These are phyloP conservation scores for Paracamarosporium sp. DNA, from an alignment of 2,329 filamentous ascomycete species.

Conservation along the genomic window DNA sequence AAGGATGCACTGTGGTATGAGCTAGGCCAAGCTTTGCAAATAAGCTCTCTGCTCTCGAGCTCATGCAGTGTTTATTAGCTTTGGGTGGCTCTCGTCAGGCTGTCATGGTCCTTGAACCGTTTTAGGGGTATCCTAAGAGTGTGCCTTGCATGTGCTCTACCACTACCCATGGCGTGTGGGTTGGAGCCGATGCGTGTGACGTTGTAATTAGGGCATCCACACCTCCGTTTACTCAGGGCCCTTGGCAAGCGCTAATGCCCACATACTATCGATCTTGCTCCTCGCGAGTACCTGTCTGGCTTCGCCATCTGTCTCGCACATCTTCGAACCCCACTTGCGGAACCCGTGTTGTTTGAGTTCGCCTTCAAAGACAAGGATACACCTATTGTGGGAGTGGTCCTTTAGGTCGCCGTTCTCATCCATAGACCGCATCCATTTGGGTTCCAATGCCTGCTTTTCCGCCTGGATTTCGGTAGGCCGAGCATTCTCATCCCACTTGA, in stretches of 20 bases:
- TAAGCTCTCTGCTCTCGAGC: not conserved
- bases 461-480: conserved; percentile 67
- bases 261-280: conserved; percentile 93
- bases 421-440: conserved; percentile 78
- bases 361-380: conserved; percentile 87
- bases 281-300: conserved; percentile 80
- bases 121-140: not conserved
- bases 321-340: conserved; percentile 81
- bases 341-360: conserved; percentile 82
- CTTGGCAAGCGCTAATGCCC: conserved; percentile 89
- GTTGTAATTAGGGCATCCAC: not conserved
- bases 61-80: too few relatives aligned
- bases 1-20: not conserved
- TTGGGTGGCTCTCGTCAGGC: not conserved
- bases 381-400: conserved; percentile 82
- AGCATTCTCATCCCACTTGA: conserved; percentile 92
- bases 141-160: not conserved
- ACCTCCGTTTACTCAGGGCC: conserved; percentile 44
- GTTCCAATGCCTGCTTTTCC: conserved; percentile 67
- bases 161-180: not conserved
- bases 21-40: too few relatives aligned
- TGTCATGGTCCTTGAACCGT: not conserved
- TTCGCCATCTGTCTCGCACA: conserved; percentile 92
- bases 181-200: not conserved
- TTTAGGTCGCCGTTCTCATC: conserved; percentile 80